A percentile compares a stretch with the other conserved stretches of the same genome.
Conservation (phyloP, 768 basidiomycete species). For the Tylopilus plumbeoviolaceoides region DNA sequence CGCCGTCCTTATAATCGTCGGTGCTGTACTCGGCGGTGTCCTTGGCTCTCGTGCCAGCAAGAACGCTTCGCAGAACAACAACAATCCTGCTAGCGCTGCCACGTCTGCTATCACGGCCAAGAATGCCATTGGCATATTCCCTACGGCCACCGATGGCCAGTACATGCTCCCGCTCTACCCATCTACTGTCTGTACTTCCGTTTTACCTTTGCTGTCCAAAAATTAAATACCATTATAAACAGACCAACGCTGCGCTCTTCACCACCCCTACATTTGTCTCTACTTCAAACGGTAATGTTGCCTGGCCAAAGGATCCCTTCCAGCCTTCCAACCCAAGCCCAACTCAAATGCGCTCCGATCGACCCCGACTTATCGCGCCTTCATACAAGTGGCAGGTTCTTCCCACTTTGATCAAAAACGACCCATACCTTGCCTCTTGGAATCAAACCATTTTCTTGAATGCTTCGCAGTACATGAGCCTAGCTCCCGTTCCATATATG, state of each 20-base stretch:
- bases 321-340: conserved; percentile 57
- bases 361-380: conserved; percentile 91
- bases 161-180: conserved; percentile 86
- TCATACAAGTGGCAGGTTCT: conserved; percentile 88
- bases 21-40: conserved; percentile 74
- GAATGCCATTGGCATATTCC: conserved; percentile 59
- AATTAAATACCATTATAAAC: background rate
- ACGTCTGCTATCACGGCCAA: conserved; percentile 58
- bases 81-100: conserved; percentile 25
- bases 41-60: conserved; percentile 60
- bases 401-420: conserved; percentile 66
- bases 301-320: conserved; percentile 83
- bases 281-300: conserved; percentile 43
- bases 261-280: conserved; percentile 66
- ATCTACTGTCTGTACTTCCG: conserved; percentile 62
- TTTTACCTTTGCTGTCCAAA: background rate
- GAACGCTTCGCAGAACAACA: conserved; percentile 25
- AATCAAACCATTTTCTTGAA: conserved; percentile 89
- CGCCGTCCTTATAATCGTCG: conserved; percentile 57
- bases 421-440: conserved; percentile 87
- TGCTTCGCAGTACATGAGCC: conserved; percentile 66
- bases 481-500: conserved; percentile 64
- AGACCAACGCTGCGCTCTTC: conserved; percentile 77
- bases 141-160: conserved; percentile 73
- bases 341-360: conserved; percentile 65